Percentiles rank a stretch among this genome's conserved stretches.
These are phyloP conservation scores for Esteya vermicola DNA, from an alignment of 2,329 filamentous ascomycete genomes.

Conservation along the genomic window DNA sequence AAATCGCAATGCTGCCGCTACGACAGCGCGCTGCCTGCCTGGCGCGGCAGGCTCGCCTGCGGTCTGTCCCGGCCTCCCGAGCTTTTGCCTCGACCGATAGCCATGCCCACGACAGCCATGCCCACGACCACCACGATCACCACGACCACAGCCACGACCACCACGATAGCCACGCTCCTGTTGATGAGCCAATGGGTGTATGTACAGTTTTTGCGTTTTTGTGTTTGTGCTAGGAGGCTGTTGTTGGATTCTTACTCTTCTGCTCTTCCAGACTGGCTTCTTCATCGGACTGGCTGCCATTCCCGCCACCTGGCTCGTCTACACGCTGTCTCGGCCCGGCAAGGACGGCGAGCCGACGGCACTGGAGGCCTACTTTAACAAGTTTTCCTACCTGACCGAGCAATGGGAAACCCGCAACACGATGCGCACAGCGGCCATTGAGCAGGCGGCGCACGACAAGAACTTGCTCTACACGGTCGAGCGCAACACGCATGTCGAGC, in stretches of 20 bases:
- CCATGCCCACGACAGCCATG: slow-evolving; percentile 7
- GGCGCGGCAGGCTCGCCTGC: slow-evolving; percentile 19
- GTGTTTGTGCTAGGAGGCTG: neutral
- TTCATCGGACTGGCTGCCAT: slow-evolving; percentile 30
- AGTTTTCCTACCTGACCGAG: slow-evolving; percentile 31
- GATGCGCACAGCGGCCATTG: slow-evolving; percentile 33
- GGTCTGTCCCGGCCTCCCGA: slow-evolving; percentile 21
- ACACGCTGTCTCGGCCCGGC: slow-evolving; percentile 33
- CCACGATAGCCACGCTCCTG: slow-evolving; percentile 25
- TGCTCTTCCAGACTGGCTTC: slow-evolving; percentile 29
- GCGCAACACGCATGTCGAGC: slow-evolving; percentile 32
- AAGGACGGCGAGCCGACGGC: slow-evolving; percentile 34
- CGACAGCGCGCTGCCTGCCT: slow-evolving; percentile 21
- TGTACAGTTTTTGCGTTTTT: slow-evolving; percentile 14
- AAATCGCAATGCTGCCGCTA: slow-evolving; percentile 24
- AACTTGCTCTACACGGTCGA: slow-evolving; percentile 35
- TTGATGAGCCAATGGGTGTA: slow-evolving; percentile 43
- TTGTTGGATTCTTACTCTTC: neutral
- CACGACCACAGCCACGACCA: slow-evolving; percentile 4
- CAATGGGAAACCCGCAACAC: slow-evolving; percentile 38
- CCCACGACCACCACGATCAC: slow-evolving; percentile 4
- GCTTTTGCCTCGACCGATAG: slow-evolving; percentile 32
- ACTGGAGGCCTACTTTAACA: slow-evolving; percentile 30
- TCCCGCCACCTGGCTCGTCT: slow-evolving; percentile 28
- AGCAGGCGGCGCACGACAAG: slow-evolving; percentile 44